Conservation (phyloP, 768 basidiomycete species). For the Macrolepiota fuliginosa region DNA sequence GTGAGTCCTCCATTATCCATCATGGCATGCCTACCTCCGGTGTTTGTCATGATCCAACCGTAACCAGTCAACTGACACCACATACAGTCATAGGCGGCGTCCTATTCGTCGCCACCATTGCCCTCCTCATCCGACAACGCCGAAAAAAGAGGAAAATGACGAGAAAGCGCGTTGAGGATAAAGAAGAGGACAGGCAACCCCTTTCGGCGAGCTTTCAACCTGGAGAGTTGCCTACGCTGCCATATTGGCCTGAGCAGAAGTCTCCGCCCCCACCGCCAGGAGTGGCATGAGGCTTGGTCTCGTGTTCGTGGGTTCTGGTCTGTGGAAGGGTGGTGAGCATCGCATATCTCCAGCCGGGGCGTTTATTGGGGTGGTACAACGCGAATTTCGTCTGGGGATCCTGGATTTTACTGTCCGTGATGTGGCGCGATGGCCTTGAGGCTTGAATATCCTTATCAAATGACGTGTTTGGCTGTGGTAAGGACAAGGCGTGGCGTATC, state of each 20-base stretch:
- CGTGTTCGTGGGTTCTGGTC: neutral
- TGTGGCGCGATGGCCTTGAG: neutral
- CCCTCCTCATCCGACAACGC: neutral
- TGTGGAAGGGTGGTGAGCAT: neutral
- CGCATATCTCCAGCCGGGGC: no score
- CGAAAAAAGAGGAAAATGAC: neutral
- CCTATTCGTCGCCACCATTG: neutral
- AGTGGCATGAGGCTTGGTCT: neutral
- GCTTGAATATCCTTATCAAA: neutral
- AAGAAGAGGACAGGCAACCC: slow-evolving; percentile 3
- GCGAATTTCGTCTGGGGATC: neutral
- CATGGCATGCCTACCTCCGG: no score
- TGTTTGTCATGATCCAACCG: no score
- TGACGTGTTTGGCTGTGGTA: neutral
- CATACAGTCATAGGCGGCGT: neutral
- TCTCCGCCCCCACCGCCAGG: neutral
- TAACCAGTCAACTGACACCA: neutral
- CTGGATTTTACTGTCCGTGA: neutral
- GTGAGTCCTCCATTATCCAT: neutral
- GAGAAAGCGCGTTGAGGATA: neutral
- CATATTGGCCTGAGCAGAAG: slow-evolving; percentile 2
- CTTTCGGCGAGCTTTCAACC: slow-evolving; percentile 12
- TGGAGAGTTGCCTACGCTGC: slow-evolving; percentile 8
- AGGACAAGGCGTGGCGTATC: neutral
- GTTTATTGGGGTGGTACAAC: neutral